Conservation (phyloP, 768 basidiomycete species). For the Leucosporidium creatinivorum region DNA sequence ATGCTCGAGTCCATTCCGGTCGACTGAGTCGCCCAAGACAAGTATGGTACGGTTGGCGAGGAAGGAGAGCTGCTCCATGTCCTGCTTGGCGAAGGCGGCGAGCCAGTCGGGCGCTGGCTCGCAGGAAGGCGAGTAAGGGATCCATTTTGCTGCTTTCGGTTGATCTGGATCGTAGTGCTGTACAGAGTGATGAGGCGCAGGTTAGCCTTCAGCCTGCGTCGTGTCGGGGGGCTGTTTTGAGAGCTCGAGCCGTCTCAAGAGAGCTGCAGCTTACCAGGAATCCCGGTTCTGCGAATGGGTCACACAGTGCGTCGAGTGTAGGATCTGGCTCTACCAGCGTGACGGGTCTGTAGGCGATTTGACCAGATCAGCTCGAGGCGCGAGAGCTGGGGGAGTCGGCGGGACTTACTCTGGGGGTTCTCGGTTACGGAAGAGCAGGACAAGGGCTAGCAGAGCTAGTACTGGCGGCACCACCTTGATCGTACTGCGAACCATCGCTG, state of each 20-base stretch:
- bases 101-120: slow-evolving; percentile 35
- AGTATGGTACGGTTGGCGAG: slow-evolving; percentile 35
- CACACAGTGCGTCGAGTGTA: slow-evolving; percentile 9
- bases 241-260: neutral
- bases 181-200: neutral
- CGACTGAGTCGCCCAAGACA: slow-evolving; percentile 36
- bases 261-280: slow-evolving; percentile 19
- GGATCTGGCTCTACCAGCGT: neutral
- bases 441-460: neutral
- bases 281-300: slow-evolving; percentile 32
- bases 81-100: slow-evolving; percentile 8
- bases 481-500: neutral
- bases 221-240: neutral
- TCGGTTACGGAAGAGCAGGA: neutral
- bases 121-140: slow-evolving; percentile 27
- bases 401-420: neutral
- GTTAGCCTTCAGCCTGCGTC: neutral
- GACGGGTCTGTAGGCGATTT: neutral
- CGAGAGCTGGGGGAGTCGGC: neutral
- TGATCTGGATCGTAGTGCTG: slow-evolving; percentile 21
- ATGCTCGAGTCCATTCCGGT: slow-evolving; percentile 33
- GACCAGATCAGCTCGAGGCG: neutral
- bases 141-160: slow-evolving; percentile 24
- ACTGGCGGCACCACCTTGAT: neutral
- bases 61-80: slow-evolving; percentile 16